Base-by-base conservation (phyloP, 2,329 filamentous ascomycete genomes). In the Mycocentrospora acerina region DNA sequence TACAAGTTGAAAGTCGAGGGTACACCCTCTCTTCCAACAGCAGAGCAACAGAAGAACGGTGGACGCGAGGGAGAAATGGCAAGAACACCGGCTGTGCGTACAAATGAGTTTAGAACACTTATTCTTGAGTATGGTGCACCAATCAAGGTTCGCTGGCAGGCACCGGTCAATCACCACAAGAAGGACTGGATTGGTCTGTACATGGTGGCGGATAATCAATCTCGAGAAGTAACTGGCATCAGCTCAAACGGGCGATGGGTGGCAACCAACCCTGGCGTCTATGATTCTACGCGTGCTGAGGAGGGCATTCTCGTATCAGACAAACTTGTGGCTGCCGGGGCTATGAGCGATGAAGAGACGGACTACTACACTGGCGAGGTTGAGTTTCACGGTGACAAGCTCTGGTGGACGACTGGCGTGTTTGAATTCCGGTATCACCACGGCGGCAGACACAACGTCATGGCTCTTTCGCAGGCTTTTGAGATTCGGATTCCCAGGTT, bases 371-470 rank as follows among this genome's bases (percentile, higher is more conserved):
- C 80, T 10, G 93, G 93, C 29, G 89, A 95, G 64, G 84, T 97
- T 59, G 69, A 88, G 10, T 97, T 98, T 62, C 76, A 83, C 8
- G 90, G 93, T 32, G 90, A 97, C 71, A 95, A 95, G 70, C 78
- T 96, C 2, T 98, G 89, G 85, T 98, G 93, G 93, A 95, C 87
- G 0, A 87, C 91, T 45, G 93, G 93, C 37, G 87, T 94, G 3
- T 98, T 95, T 60, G 93, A 98, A 62, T 94, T 98, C 73, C 83
- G 93, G 27, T 96, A 96, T 70, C 93, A 98, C 69, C 93, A 98
- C 68, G 85, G 88, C 53, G 90, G 90, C 39, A 86, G 86, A 57
- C 90, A 98, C 70, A 88, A 86, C 52, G 90, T 95, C 60, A 93
- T 98, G 87, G 82, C 89, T 13, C 87, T 97, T 44, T 96, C 90